Evolutionary conservation across 2,329 filamentous ascomycete genomes (phyloP).

Genomic region (Tympanopsis confertula): DNA sequence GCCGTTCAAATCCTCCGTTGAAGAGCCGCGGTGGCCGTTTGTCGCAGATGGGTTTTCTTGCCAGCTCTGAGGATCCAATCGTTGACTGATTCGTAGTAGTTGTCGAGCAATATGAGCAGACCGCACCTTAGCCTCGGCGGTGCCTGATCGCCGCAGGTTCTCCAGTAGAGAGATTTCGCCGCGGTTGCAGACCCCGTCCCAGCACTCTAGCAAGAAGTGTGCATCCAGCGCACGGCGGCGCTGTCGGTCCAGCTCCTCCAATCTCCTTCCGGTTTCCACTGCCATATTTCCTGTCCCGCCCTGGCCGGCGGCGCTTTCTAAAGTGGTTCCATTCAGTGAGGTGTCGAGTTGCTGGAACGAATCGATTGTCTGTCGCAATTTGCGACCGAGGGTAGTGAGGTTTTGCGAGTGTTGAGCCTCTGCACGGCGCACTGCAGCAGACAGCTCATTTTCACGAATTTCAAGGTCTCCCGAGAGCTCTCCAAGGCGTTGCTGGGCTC

Average conservation of each 20-base stretch:
- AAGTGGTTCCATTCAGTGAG: constrained; percentile 9
- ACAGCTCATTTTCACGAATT: constrained; percentile 78
- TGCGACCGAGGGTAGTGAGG: constrained; percentile 72
- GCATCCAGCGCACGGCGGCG: constrained; percentile 81
- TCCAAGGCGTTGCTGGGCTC: constrained; percentile 37
- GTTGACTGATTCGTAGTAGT: constrained; percentile 83
- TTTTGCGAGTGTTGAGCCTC: constrained; percentile 89
- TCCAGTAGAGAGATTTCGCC: constrained; percentile 80
- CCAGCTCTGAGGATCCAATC: constrained; percentile 72
- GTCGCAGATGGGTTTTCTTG: constrained; percentile 24
- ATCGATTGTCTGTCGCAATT: constrained; percentile 83
- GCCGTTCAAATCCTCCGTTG: constrained; percentile 37
- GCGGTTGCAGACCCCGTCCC: constrained; percentile 85
- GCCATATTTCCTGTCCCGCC: constrained; percentile 64
- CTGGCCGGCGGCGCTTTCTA: constrained; percentile 10
- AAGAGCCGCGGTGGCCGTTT: constrained; percentile 32
- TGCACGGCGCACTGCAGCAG: constrained; percentile 78
- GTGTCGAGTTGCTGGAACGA: constrained; percentile 79
- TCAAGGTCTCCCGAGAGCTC: constrained; percentile 73
- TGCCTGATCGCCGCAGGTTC: constrained; percentile 73
- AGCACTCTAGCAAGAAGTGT: constrained; percentile 90
- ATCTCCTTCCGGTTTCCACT: constrained; percentile 82
- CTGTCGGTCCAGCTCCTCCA: constrained; percentile 92
- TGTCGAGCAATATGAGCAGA: constrained; percentile 91
- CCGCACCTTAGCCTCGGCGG: constrained; percentile 82